A percentile compares a stretch with the other conserved stretches of the same genome.
Conservation (phyloP, 805 yeast genomes). For the Zygosaccharomyces gambellarensis region DNA sequence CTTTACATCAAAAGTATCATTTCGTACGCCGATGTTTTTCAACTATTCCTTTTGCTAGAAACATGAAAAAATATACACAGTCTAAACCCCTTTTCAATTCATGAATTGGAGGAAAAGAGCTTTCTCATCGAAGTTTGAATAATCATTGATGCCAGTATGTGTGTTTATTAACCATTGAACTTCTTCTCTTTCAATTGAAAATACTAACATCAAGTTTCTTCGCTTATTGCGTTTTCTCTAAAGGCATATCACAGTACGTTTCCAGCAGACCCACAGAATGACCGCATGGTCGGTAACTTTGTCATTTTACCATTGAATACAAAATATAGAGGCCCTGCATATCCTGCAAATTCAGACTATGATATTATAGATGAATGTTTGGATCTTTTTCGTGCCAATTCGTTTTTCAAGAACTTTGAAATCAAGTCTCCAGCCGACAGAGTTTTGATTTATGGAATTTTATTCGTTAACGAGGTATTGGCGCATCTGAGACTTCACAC, state of each 20-base stretch:
- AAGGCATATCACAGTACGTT: conserved; percentile 79
- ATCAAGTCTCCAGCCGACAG: conserved; percentile 95
- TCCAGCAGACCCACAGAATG: conserved; percentile 53
- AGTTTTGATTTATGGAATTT: conserved; percentile 85
- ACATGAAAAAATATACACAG: background rate
- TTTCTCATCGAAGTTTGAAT: background rate
- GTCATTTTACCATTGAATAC: conserved; percentile 83
- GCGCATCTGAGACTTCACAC: conserved; percentile 50
- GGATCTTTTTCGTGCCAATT: conserved; percentile 91
- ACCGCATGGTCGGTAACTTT: conserved; percentile 70
- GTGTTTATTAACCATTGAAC: background rate
- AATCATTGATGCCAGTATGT: conserved; percentile 11
- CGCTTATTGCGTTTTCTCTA: background rate
- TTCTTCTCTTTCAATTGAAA: background rate
- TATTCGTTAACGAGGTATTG: conserved; percentile 82
- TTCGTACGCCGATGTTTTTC: background rate
- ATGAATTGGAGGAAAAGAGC: background rate
- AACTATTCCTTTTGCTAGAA: background rate
- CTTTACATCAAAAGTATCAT: background rate
- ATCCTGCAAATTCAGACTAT: conserved; percentile 67
- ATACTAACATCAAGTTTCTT: background rate
- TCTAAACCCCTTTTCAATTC: conserved; percentile 4
- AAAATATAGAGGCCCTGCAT: conserved; percentile 85
- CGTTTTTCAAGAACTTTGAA: conserved; percentile 94
- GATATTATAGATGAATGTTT: conserved; percentile 89